Evolutionary conservation across 2,329 filamentous ascomycete genomes (phyloP), one percentile per base, ranked within the genome.

Genomic region (Cercospora sp.): DNA sequence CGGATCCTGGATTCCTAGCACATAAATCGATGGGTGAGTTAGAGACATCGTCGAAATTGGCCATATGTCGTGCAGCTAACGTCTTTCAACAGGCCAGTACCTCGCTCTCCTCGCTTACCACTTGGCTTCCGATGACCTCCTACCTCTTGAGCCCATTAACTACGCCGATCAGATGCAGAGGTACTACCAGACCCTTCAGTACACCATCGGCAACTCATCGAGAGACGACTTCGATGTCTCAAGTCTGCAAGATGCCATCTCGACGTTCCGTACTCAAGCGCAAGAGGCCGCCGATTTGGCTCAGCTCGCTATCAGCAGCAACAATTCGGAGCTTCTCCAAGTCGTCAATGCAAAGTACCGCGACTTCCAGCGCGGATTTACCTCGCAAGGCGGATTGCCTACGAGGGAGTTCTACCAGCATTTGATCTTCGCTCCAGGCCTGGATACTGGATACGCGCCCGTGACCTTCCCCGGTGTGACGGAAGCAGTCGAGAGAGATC

Each of bases 371-470:
- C 75, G 82, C 7, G 82, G 80, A 0, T 84, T 84, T 67, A 79
- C 81, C 3, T 78, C 73, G 20, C 80, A 83, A 64, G 82, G 82
- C n/a, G 83, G 82, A 12, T 69, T 84, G 36, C 80, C 81, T 0
- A 79, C 78, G 1, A 73, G 83, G 13, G 79, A 81, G 68, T 84
- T 82, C 69, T 84, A 80, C 72, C 81, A 81, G 69, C 78, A 85
- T 71, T 76, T 82, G 8, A 78, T 84, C 20, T 83, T 82, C 66
- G 82, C 83, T 7, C 83, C 83, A 5, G 82, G 83, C 0, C 65
- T 83, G 18, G 77, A 79, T 68, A 79, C 64, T 63, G 71, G 93
- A 0, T 97, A 97, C 78, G 83, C 92, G 0, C 93, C 92, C 1
- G 87, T 85, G 3, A 88, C 87, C 18, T 89, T 87, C 72, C 87